Conservation (phyloP, 805 yeast species). For the Jamesozyma rosinii region DNA sequence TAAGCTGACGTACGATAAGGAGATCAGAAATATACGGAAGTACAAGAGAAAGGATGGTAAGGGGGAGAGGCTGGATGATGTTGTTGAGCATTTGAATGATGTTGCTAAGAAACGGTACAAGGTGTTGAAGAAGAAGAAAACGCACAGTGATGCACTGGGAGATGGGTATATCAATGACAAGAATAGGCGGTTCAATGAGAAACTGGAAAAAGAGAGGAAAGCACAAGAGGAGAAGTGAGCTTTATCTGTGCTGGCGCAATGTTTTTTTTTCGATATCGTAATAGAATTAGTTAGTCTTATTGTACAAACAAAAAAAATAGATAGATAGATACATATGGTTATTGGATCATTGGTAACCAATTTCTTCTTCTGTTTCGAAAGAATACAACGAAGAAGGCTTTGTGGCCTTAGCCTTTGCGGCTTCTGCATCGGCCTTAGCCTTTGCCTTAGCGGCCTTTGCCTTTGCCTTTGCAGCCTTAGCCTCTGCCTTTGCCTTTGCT, state of each 20-base stretch:
- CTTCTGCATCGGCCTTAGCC: neutral
- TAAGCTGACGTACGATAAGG: slow-evolving; percentile 25
- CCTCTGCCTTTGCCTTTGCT: slow-evolving; percentile 6
- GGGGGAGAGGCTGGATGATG: slow-evolving; percentile 11
- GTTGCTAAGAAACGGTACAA: slow-evolving; percentile 16
- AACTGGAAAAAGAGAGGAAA: slow-evolving; percentile 12
- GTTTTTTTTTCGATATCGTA: no score
- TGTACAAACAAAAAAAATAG: no score
- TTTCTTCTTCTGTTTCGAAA: slow-evolving; percentile 50
- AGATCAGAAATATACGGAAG: slow-evolving; percentile 11
- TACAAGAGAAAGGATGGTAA: slow-evolving; percentile 11
- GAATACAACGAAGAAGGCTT: slow-evolving; percentile 4
- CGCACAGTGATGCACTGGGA: neutral
- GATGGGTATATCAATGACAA: slow-evolving; percentile 25
- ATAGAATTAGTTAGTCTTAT: no score
- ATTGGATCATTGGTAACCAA: slow-evolving; percentile 8
- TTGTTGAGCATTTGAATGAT: slow-evolving; percentile 17
- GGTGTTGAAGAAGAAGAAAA: slow-evolving; percentile 9
- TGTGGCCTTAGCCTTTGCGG: neutral
- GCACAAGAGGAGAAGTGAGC: neutral
- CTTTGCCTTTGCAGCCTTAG: slow-evolving; percentile 4
- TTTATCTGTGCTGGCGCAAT: no score
- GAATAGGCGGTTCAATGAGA: slow-evolving; percentile 27
- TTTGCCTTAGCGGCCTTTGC: slow-evolving; percentile 11
- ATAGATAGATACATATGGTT: no score